Conservation (phyloP, 1,139 yeast genomes). For the Candida mesenterica region DNA sequence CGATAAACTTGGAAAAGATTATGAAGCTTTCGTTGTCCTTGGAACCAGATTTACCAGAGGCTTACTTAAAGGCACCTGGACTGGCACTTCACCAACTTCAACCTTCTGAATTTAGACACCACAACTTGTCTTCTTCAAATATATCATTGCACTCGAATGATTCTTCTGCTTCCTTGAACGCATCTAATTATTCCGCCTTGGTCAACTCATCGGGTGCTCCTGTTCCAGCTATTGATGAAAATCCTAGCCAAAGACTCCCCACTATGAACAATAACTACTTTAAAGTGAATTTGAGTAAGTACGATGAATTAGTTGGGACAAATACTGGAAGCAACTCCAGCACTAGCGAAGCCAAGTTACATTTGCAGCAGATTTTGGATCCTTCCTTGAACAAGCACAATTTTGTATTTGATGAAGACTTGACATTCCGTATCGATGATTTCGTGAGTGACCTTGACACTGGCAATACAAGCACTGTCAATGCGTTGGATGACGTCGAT, state of each 20-base stretch:
- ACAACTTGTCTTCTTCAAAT: slow-evolving; percentile 20
- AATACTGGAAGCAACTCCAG: slow-evolving; percentile 7
- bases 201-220: slow-evolving; percentile 1
- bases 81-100: slow-evolving; percentile 11
- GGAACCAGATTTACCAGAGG: slow-evolving; percentile 44
- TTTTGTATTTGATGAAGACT: slow-evolving; percentile 32
- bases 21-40: slow-evolving; percentile 39
- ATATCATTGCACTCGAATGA: slow-evolving; percentile 31
- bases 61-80: slow-evolving; percentile 25
- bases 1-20: slow-evolving; percentile 36
- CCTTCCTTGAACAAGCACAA: slow-evolving; percentile 26
- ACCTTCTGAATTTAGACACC: slow-evolving; percentile 11
- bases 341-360: slow-evolving; percentile 12
- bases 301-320: slow-evolving; percentile 31
- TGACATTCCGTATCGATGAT: slow-evolving; percentile 41
- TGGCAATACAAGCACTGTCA: slow-evolving; percentile 19
- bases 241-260: slow-evolving; percentile 31
- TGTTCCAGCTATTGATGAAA: slow-evolving; percentile 5
- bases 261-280: slow-evolving; percentile 39
- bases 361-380: slow-evolving; percentile 17
- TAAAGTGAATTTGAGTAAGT: slow-evolving; percentile 34
- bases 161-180: slow-evolving; percentile 17
- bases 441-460: slow-evolving; percentile 33
- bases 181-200: slow-evolving; percentile 5
- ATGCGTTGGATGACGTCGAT: slow-evolving; percentile 25